These are phyloP conservation scores for Thraustotheca clavata DNA, from an alignment of 352 stramenopile genomes.

Conservation along the genomic window DNA sequence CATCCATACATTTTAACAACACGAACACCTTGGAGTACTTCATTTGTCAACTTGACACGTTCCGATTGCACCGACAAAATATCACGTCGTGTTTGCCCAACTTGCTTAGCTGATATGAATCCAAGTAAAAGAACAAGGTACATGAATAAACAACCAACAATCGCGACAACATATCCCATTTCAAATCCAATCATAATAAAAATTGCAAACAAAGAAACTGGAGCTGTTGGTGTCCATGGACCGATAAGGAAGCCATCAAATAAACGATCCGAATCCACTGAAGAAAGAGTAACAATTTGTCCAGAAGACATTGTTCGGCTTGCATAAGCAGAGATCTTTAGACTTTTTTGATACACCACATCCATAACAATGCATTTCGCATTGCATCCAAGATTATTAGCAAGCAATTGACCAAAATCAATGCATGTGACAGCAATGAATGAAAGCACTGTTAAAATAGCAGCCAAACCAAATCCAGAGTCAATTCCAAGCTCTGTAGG, in stretches of 20 bases:
- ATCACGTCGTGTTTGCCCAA: slow-evolving; percentile 24
- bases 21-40: slow-evolving; percentile 86
- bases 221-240: slow-evolving; percentile 40
- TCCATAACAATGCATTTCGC: slow-evolving; percentile 50
- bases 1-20: slow-evolving; percentile 74
- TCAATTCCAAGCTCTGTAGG: slow-evolving; percentile 34
- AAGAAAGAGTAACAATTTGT: slow-evolving; percentile 45
- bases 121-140: neutral
- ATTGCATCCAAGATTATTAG: slow-evolving; percentile 36
- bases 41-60: slow-evolving; percentile 90
- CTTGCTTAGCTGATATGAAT: neutral
- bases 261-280: slow-evolving; percentile 44
- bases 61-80: slow-evolving; percentile 41
- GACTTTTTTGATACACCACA: slow-evolving; percentile 47
- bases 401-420: slow-evolving; percentile 46
- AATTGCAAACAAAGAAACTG: slow-evolving; percentile 33
- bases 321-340: slow-evolving; percentile 37
- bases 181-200: slow-evolving; percentile 39
- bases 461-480: slow-evolving; percentile 39
- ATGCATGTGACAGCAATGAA: slow-evolving; percentile 37
- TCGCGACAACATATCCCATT: slow-evolving; percentile 23
- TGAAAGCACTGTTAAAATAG: slow-evolving; percentile 29
- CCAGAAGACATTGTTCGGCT: slow-evolving; percentile 41
- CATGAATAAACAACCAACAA: slow-evolving; percentile 7
- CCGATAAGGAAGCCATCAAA: slow-evolving; percentile 41